Evolutionary conservation across 2,329 filamentous ascomycete genomes (phyloP), one percentile per base, ranked within the genome.

Genomic region (Sarocladiaceae sp.): DNA sequence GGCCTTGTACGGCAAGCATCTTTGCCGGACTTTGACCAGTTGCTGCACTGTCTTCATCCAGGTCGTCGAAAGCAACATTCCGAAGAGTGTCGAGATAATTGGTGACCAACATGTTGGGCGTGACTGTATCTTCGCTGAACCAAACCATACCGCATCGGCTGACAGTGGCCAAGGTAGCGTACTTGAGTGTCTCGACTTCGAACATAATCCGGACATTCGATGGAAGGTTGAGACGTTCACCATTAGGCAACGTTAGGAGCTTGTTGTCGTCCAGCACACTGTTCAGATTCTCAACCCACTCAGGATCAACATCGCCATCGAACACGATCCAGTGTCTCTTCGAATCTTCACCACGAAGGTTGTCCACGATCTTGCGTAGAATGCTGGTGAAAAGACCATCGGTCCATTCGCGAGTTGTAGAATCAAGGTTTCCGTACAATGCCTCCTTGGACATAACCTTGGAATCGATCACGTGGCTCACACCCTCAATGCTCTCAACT

Each of bases 371-470:
- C 75, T 97, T 99, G 63, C 94, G 87, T 37, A 99, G 77, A 58
- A 97, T 99, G 66, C 93, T 96, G 8, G 94, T 99, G 67, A 99
- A 99, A 11, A 99, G 78, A 69, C 94, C 94, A 62, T 99, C 95
- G 0, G 94, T 99, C 94, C 94, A 99, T 70, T 99, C 94, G 62
- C 94, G 85, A 2, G 94, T 99, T 2, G 94, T 99, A 54, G 90
- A 92, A 68, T 99, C 94, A 47, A 99, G 79, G 61, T 86, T 97
- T 65, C 94, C 94, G 64, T 99, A 99, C 3, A 99, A 77, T 22
- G 90, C 89, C 72, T 99, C 94, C 72, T 99, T 99, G 50, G 92
- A 96, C 94, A 99, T 99, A 69, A 99, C 95, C 74, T 99, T 99
- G 36, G 93, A 95, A 69, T 99, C 94, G 60, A 99, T 99, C 53